phyloP scores from a whole-genome alignment of 1,284 basidiomycete species.

The Ustilago trichophora region DNA sequence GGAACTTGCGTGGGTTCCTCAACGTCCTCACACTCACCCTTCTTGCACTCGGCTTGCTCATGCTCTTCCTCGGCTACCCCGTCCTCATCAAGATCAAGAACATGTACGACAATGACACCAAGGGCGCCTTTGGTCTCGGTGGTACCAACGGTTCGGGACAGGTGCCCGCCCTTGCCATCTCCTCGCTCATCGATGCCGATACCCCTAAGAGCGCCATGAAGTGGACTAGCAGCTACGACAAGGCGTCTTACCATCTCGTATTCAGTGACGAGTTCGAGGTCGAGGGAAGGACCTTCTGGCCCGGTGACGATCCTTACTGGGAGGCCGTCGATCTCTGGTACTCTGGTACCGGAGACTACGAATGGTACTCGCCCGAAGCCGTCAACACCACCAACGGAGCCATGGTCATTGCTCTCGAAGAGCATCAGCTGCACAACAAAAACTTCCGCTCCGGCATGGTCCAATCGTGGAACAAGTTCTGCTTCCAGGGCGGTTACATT shows the following conservation, averaged over 20 bases:
- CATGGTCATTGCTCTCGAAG: constrained; percentile 56
- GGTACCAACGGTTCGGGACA: constrained; percentile 69
- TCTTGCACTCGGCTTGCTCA: constrained; percentile 52
- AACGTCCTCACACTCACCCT: constrained; percentile 56
- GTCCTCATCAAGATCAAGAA: constrained; percentile 53
- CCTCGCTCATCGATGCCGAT: constrained; percentile 52
- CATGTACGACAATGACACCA: constrained; percentile 44
- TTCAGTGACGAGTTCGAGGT: constrained; percentile 77
- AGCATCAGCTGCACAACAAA: constrained; percentile 53
- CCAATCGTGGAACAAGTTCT: constrained; percentile 66
- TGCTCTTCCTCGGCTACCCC: constrained; percentile 64
- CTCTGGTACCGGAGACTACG: constrained; percentile 61
- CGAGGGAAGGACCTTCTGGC: constrained; percentile 73
- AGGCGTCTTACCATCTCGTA: constrained; percentile 71
- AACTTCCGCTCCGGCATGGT: constrained; percentile 66
- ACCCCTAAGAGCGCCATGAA: constrained; percentile 41
- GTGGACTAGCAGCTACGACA: constrained; percentile 32
- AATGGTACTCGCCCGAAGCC: constrained; percentile 67
- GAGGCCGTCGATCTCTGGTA: constrained; percentile 65
- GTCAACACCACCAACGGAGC: constrained; percentile 57
- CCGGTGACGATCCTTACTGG: constrained; percentile 65
- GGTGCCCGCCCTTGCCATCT: constrained; percentile 47
- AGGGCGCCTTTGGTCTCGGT: constrained; percentile 72
- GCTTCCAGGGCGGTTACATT: constrained; percentile 66
- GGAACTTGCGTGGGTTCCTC: constrained; percentile 52